Base-by-base conservation (phyloP, 2,329 filamentous ascomycete species). In the Bipolaris zeicola region DNA sequence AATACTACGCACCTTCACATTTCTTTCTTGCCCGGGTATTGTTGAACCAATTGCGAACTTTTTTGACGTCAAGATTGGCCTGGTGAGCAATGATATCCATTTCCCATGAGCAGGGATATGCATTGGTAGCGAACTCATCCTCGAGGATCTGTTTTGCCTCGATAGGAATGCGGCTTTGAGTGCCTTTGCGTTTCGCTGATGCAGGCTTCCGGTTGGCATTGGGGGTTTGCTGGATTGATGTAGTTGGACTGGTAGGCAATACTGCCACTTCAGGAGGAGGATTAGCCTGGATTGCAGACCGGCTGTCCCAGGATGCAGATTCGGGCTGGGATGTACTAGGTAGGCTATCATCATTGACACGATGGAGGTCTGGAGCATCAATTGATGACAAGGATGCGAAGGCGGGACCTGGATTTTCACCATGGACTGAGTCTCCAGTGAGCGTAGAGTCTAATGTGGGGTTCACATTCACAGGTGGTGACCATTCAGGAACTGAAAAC, bases 31-130 rank as follows among this genome's bases (percentile, higher is more conserved):
- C 69, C 34, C 72, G 60, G 3, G 71, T 69, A 37, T 75, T 75
- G 49, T 75, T 75, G 60, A 70, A 75, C 72, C 71, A 75, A 24
- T 69, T 74, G 22, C 69, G 64, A 33, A 75, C 72, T 20, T 67
- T 66, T 55, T 75, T 75, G 7, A 70, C 68, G 14, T 74, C 71
- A n/a, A 75, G 63, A 24, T 70, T 72, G 31, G 71, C 69, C 57
- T 74, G 71, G 34, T 74, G 71, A 18, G 71, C 72, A 26, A 75
- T 74, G 42, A 74, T 72, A 44, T 75, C 72, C 37, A 74, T 64
- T 45, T 75, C 72, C 71, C 71, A 75, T 0, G 62, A 61, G 44
- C 68, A 73, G 11, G 72, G 72, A 57, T 75, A 75, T 6, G 72
- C 70, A 41, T 75, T 75, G 2, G 66, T 61, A 11, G 65, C 65